Conservation (phyloP, 345 rosid genomes). For the Hevea brasiliensis region DNA sequence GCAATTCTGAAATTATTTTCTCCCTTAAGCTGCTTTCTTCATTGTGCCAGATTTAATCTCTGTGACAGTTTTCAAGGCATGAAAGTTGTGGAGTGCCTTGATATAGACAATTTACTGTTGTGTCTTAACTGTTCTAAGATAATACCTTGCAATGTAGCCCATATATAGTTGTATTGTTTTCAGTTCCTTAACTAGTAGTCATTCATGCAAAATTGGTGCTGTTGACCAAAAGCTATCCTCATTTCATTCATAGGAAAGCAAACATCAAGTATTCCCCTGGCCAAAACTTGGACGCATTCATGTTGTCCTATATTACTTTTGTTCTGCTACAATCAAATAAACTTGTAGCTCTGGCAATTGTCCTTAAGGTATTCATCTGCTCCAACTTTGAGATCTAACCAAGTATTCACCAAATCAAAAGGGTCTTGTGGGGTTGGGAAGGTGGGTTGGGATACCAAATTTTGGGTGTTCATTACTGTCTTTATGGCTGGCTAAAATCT, state of each 20-base stretch:
- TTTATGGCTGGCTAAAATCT: not conserved
- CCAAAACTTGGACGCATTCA: not conserved
- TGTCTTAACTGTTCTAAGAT: not conserved
- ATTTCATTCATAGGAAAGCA: not conserved
- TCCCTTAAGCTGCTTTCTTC: not conserved
- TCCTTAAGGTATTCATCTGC: not conserved
- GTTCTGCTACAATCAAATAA: not conserved
- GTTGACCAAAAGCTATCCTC: not conserved
- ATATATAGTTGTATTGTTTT: too few species aligned
- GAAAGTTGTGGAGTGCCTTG: not conserved
- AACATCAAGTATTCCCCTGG: not conserved
- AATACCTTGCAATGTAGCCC: not conserved
- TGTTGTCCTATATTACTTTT: not conserved
- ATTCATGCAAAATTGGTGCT: not conserved
- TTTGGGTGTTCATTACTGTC: not conserved
- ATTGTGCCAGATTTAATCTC: not conserved
- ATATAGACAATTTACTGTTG: not conserved
- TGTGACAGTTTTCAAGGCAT: not conserved
- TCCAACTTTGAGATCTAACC: not conserved
- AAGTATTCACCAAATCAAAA: not conserved
- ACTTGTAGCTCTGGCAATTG: not conserved
- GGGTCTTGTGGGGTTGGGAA: too few species aligned
- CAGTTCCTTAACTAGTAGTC: not conserved
- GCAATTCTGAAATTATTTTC: not conserved
- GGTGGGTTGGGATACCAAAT: too few species aligned